These are phyloP conservation scores for Hypoxylon rickii DNA, from an alignment of 495 filamentous ascomycete species.

Conservation along the genomic window DNA sequence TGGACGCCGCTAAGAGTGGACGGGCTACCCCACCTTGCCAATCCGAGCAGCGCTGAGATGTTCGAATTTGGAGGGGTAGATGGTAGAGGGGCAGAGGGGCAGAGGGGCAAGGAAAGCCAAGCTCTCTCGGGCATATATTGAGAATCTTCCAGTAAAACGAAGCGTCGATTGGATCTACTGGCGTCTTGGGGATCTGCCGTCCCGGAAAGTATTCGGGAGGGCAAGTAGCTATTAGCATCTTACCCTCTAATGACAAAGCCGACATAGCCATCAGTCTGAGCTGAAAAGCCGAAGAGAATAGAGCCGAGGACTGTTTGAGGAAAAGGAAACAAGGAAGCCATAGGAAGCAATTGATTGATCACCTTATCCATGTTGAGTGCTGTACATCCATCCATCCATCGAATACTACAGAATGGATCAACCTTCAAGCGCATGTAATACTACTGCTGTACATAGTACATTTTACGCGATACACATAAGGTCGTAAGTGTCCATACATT, in stretches of 20 bases:
- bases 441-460: not conserved
- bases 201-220: slow-evolving; percentile 11
- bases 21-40: slow-evolving; percentile 26
- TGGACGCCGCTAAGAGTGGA: not conserved
- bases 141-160: too few species aligned
- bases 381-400: too few species aligned
- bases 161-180: slow-evolving; percentile 7
- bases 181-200: not conserved
- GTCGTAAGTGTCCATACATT: too few species aligned
- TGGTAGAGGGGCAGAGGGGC: too few species aligned
- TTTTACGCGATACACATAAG: slow-evolving; percentile 6
- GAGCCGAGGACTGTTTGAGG: not conserved
- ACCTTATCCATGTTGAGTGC: too few species aligned
- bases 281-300: too few species aligned
- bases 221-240: not conserved
- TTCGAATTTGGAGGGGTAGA: slow-evolving; percentile 20
- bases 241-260: too few species aligned
- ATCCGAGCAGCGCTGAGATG: slow-evolving; percentile 11
- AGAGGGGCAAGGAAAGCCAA: too few species aligned
- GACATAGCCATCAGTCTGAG: too few species aligned
- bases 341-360: not conserved
- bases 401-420: too few species aligned
- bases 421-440: not conserved
- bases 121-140: slow-evolving; percentile 16
- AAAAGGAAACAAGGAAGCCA: not conserved